Percentiles rank a stretch among this genome's conserved stretches.
Conservation (phyloP, 768 basidiomycete species). For the Leccinum truebloodii region DNA sequence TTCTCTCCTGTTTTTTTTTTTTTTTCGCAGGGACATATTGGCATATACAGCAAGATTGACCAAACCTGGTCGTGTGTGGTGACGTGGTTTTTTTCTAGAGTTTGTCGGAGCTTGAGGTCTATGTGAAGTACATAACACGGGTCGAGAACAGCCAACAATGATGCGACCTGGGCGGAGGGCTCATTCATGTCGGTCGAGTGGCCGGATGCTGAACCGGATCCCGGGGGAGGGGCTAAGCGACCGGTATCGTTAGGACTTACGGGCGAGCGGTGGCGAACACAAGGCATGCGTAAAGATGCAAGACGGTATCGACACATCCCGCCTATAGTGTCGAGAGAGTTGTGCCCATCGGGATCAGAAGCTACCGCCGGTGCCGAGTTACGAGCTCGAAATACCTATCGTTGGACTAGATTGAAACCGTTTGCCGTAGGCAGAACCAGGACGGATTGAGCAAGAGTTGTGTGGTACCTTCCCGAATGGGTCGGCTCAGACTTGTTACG, state of each 20-base stretch:
- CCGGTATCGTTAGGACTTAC: background rate
- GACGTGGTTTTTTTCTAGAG: background rate
- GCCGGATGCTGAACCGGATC: slow-evolving; percentile 3
- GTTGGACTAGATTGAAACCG: slow-evolving; percentile 9
- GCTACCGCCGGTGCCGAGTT: slow-evolving; percentile 22
- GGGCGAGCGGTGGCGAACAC: background rate
- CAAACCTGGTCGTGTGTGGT: background rate
- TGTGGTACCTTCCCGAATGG: slow-evolving; percentile 21
- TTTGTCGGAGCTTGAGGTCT: slow-evolving; percentile 23
- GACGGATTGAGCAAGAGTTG: slow-evolving; percentile 19
- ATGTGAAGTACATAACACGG: background rate
- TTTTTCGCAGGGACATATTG: background rate
- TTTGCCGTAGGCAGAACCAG: slow-evolving; percentile 29
- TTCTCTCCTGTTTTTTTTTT: background rate
- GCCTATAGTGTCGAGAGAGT: background rate
- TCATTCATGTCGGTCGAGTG: background rate
- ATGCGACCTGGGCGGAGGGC: slow-evolving; percentile 34
- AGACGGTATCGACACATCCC: background rate
- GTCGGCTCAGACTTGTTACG: background rate
- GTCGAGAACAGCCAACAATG: slow-evolving; percentile 19
- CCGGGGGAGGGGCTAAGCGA: slow-evolving; percentile 5
- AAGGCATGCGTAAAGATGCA: background rate
- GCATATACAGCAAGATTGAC: background rate
- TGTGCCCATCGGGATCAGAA: slow-evolving; percentile 16
- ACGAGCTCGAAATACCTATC: slow-evolving; percentile 1